Evolutionary conservation across 768 basidiomycete species (phyloP), one percentile per base, ranked within the genome.

Genomic region (Russula earlei): DNA sequence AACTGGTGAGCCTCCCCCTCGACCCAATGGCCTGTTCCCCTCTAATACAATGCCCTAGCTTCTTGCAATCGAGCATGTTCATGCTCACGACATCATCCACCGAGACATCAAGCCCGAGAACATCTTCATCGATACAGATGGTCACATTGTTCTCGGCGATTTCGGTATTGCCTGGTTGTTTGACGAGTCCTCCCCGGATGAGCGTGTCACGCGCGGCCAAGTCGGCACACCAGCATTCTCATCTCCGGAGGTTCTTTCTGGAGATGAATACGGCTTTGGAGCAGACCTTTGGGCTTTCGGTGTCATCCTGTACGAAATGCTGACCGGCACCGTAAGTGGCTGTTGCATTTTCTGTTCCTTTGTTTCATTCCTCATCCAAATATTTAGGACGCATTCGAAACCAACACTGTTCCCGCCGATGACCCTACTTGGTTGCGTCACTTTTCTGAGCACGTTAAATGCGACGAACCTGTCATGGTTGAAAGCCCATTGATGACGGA

Each of bases 21-120:
- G 17, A 43, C n/a, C 25, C 19, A 2, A 17, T 25, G 3, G 15
- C 4, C 10, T 6, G 3, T 3, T 24, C 24, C n/a, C 24, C 20
- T 29, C n/a, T 49, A 11, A 56, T 8, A 12, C n/a, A 6, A 2
- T 10, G n/a, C 15, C 9, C 20, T 12, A 60, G 59, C 56, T 60
- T 10, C 46, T 61, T 44, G 56, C 59, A 19, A 49, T 61, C n/a
- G 59, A 58, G 22, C 38, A 56, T 7, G 92, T 98, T 2, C 96
- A 99, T 67, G 82, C 87, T 66, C 91, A 96, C 65, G 93, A 94
- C 22, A 98, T 99, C 67, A 95, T 99, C 47, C 96, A 99, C 70
- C 90, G 96, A 54, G 96, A 99, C 72, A 95, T 99, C 72, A 99
- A 98, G 68, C 96, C 95, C n/a, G 91, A 92, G 44, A 99, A 99